These are phyloP conservation scores for Corchorus olitorius DNA, from an alignment of 345 rosid species.

Conservation along the genomic window DNA sequence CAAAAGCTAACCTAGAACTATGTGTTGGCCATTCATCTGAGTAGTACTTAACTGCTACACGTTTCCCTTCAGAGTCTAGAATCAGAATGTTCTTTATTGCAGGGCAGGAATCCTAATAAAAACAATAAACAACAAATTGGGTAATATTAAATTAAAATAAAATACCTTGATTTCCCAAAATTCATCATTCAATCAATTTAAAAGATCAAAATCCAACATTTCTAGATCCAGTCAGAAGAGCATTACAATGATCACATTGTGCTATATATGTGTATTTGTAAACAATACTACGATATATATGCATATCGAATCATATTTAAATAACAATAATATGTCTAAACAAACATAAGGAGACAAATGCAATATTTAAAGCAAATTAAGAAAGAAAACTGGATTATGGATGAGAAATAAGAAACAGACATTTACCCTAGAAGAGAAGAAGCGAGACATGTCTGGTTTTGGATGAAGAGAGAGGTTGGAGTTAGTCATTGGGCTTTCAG, in stretches of 20 bases:
- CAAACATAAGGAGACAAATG: too few species aligned
- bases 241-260: not conserved
- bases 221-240: not conserved
- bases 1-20: conserved; percentile 68
- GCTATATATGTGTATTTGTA: too few species aligned
- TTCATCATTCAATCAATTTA: not conserved
- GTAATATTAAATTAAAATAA: too few species aligned
- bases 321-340: too few species aligned
- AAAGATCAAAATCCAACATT: too few species aligned
- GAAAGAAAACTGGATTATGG: not conserved
- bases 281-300: too few species aligned
- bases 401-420: not conserved
- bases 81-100: conserved; percentile 82
- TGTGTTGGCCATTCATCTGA: conserved; percentile 93
- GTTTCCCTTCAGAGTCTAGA: conserved; percentile 94
- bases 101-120: conserved; percentile 70
- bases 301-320: too few species aligned
- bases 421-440: conserved; percentile 31
- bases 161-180: too few species aligned
- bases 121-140: not conserved
- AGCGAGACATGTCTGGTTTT: conserved; percentile 35
- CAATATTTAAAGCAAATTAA: not conserved
- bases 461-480: conserved; percentile 4
- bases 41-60: conserved; percentile 84
- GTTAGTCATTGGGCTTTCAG: conserved; percentile 2